Conservation (phyloP, 768 basidiomycete species). For the Pleurotus tuoliensis region DNA sequence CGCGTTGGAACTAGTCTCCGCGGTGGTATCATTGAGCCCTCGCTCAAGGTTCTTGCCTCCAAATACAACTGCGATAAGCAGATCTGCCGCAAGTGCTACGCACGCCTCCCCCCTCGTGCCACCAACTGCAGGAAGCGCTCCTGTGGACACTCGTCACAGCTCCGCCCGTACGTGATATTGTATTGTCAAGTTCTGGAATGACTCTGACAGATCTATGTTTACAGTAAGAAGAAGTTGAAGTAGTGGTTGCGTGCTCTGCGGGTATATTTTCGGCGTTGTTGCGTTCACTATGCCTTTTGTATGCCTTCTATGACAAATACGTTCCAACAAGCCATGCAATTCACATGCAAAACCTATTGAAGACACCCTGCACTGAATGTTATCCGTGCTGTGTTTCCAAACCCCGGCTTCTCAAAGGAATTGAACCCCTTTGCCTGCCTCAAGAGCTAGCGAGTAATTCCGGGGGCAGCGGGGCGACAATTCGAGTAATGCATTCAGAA, state of each 20-base stretch:
- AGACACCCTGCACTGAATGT: too few relatives aligned
- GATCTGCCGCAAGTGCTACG: slow-evolving; percentile 99
- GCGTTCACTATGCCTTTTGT: slow-evolving; percentile 11
- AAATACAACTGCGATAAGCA: slow-evolving; percentile 99
- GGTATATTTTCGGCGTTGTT: background rate
- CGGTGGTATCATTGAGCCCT: slow-evolving; percentile 99
- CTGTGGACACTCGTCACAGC: slow-evolving; percentile 88
- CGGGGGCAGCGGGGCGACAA: too few relatives aligned
- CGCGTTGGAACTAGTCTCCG: slow-evolving; percentile 59
- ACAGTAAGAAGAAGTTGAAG: slow-evolving; percentile 95
- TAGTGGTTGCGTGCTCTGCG: slow-evolving; percentile 35
- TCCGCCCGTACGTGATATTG: slow-evolving; percentile 71
- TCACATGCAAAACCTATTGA: background rate
- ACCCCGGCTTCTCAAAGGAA: background rate
- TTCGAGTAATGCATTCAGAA: too few relatives aligned
- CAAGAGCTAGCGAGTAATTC: too few relatives aligned
- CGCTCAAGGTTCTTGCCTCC: slow-evolving; percentile 92
- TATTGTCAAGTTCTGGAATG: background rate
- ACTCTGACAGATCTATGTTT: background rate
- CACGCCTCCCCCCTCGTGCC: slow-evolving; percentile 97
- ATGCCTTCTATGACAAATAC: slow-evolving; percentile 7
- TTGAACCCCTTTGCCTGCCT: background rate
- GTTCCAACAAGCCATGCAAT: background rate
- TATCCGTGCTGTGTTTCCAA: too few relatives aligned
- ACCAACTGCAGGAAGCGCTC: slow-evolving; percentile 98